These are phyloP conservation scores for Naumovozyma castellii DNA, from an alignment of 805 yeast genomes.

Conservation along the genomic window DNA sequence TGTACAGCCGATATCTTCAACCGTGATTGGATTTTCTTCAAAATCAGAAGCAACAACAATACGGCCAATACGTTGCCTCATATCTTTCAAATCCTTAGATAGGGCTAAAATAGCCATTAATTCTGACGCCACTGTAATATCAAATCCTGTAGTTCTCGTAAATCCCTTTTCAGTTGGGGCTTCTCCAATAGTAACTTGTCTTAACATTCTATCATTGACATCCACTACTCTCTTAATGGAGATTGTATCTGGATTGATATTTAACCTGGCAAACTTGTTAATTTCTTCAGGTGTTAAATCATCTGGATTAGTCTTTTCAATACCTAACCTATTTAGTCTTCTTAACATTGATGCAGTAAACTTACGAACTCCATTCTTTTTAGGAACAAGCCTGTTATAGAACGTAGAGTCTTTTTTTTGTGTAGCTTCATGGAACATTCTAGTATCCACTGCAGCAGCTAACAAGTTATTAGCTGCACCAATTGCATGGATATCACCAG, in stretches of 20 bases:
- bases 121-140: slow-evolving; percentile 92
- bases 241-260: slow-evolving; percentile 82
- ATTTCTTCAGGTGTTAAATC: slow-evolving; percentile 72
- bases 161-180: slow-evolving; percentile 90
- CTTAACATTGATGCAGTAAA: slow-evolving; percentile 73
- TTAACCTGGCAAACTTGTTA: slow-evolving; percentile 64
- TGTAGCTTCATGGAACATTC: slow-evolving; percentile 90
- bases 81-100: slow-evolving; percentile 64
- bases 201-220: slow-evolving; percentile 82
- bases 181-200: slow-evolving; percentile 83
- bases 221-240: slow-evolving; percentile 92
- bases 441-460: slow-evolving; percentile 94
- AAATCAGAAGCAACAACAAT: slow-evolving; percentile 80
- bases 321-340: slow-evolving; percentile 74
- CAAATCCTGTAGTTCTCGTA: slow-evolving; percentile 82
- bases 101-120: slow-evolving; percentile 92
- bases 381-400: slow-evolving; percentile 79
- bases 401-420: slow-evolving; percentile 70
- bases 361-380: slow-evolving; percentile 66
- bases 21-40: slow-evolving; percentile 75
- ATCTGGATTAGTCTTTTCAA: slow-evolving; percentile 68
- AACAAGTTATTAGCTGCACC: slow-evolving; percentile 86
- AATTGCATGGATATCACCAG: slow-evolving; percentile 97
- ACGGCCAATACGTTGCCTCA: slow-evolving; percentile 79
- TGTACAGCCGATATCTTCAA: slow-evolving; percentile 90